phyloP scores from a whole-genome alignment of 768 basidiomycete genomes.

The Termitomyces sp. region DNA sequence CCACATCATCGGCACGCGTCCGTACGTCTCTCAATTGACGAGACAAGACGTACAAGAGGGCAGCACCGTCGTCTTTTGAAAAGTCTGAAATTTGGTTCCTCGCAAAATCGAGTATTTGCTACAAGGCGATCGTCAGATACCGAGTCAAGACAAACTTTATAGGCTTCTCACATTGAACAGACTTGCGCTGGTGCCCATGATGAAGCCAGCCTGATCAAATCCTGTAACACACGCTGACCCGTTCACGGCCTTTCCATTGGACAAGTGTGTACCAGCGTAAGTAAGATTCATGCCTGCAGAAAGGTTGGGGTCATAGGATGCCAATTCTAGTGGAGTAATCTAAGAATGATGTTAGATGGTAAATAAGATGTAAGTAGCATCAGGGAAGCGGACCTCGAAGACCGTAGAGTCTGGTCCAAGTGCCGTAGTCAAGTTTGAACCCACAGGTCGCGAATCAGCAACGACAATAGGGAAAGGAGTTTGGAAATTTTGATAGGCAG shows the following conservation, averaged over 20 bases:
- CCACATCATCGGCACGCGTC: constrained; percentile 54
- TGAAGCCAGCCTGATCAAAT: constrained; percentile 72
- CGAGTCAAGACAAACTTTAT: not conserved
- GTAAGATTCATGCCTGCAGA: constrained; percentile 67
- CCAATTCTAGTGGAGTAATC: constrained; percentile 66
- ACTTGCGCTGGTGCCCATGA: constrained; percentile 74
- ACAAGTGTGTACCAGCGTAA: constrained; percentile 62
- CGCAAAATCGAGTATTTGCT: constrained; percentile 50
- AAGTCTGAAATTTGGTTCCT: constrained; percentile 38
- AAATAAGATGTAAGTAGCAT: not conserved
- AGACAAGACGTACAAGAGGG: constrained; percentile 45
- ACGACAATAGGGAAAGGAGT: constrained; percentile 70
- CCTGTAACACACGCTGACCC: constrained; percentile 62
- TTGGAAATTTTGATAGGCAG: constrained; percentile 43
- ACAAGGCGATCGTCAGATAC: not conserved
- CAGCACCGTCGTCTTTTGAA: constrained; percentile 29
- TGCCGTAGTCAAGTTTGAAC: constrained; percentile 36
- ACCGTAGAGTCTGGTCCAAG: constrained; percentile 43
- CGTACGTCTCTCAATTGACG: constrained; percentile 45
- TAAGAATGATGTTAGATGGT: constrained; percentile 15
- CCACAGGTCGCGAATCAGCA: constrained; percentile 48
- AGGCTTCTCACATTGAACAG: constrained; percentile 51
- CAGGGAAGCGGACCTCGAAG: constrained; percentile 47
- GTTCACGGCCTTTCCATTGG: constrained; percentile 52
- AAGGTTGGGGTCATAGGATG: constrained; percentile 69